Conservation (phyloP, 2,329 filamentous ascomycete genomes). For the Apiospora hydei region DNA sequence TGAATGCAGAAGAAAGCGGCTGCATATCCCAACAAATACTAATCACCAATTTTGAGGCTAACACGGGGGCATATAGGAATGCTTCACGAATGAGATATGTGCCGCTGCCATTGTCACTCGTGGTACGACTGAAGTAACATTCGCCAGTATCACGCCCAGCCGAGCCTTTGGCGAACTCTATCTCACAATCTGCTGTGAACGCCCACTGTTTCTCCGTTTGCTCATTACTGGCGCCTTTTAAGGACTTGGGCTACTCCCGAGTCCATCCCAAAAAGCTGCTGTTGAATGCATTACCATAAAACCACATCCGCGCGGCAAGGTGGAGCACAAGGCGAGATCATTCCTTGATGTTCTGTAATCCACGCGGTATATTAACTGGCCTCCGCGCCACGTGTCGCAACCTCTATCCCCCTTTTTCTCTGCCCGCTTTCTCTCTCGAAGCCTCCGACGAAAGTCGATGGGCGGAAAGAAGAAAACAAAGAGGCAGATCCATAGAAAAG, state of each 20-base stretch:
- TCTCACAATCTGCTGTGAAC: neutral
- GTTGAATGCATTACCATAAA: slow-evolving; percentile 17
- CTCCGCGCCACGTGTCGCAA: slow-evolving; percentile 23
- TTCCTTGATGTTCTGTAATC: slow-evolving; percentile 81
- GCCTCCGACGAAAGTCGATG: neutral
- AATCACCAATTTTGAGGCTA: neutral
- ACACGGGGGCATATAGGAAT: slow-evolving; percentile 23
- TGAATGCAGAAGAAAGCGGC: neutral
- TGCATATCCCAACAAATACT: neutral
- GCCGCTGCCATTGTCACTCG: neutral
- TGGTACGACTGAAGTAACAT: slow-evolving; percentile 12
- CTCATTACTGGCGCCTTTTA: neutral
- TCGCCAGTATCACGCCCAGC: slow-evolving; percentile 20
- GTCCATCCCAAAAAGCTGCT: neutral
- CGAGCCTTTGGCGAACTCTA: slow-evolving; percentile 20
- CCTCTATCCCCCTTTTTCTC: slow-evolving; percentile 12
- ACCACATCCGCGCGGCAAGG: slow-evolving; percentile 69
- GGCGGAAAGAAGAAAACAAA: neutral
- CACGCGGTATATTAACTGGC: slow-evolving; percentile 69
- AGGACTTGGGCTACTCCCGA: neutral
- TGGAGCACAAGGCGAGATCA: slow-evolving; percentile 78
- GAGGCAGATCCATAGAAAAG: neutral
- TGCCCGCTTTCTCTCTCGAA: neutral
- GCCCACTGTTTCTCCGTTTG: neutral
- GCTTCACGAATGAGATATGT: neutral